Base-by-base conservation (phyloP, 345 rosid genomes). In the Diplotaxis tenuifolia region DNA sequence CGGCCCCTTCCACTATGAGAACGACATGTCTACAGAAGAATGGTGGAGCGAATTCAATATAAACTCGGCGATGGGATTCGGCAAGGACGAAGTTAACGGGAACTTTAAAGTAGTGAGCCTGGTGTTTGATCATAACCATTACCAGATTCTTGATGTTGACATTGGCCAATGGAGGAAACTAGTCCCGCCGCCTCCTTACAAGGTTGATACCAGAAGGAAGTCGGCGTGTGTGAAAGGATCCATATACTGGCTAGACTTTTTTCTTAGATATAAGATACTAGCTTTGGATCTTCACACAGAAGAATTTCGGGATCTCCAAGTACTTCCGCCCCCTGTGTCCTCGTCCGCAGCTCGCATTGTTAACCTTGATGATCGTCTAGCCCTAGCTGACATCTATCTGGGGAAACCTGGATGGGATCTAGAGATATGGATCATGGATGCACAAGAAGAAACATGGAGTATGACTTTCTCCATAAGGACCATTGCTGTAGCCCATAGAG, bases 41-140 rank as follows among this genome's bases (percentile, higher is more conserved):
- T 16, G 53, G 47, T 67, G 20, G 29, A 3, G 9, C 6, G 9
- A 1, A 2, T 69, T 57, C 58, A 38, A 42, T 45, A 29, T 55
- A 22, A 4, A n/a, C 25, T 9, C 34, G 36, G 23, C 21, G 0
- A 68, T 68, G 72, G 62, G 72, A 34, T 68, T 55, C 6, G 62
- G 53, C 9, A 68, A 8, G 16, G 72, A 68, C 52, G 18, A 2
- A 21, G 66, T 58, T 27, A 28, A n/a, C 4, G 47, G 58, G 6
- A 70, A 40, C 31, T 70, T 42, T 29, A 70, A 70, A 59, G 21
- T 70, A 16, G 66, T 45, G 67, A 70, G 58, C 31, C 28, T 70
- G 66, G 5, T 3, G 11, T 59, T 47, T 40, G 31, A 60, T 1
- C 6, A 28, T 9, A 29, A n/a, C 21, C 2, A 0, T 0, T 29